Evolutionary conservation across 257 asterid species (phyloP).

Genomic region (Gentiana macrophylla): DNA sequence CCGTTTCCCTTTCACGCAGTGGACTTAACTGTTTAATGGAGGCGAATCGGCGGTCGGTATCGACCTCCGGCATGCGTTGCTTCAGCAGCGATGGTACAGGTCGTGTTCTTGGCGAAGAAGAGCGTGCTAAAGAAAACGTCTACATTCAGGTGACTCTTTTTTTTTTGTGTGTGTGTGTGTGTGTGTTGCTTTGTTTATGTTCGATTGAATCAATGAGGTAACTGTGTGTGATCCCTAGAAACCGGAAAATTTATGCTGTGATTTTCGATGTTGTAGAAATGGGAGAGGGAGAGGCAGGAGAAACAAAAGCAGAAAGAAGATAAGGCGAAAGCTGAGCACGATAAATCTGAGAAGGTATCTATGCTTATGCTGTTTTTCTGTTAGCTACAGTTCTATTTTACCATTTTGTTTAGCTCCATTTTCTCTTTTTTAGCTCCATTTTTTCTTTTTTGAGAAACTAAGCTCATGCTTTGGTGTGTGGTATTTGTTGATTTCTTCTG

Average conservation of each 20-base stretch:
- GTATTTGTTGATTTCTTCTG: too few relatives aligned
- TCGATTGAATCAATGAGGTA: too few relatives aligned
- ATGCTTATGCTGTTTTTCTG: background rate
- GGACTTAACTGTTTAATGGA: slow-evolving; percentile 28
- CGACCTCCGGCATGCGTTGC: slow-evolving; percentile 32
- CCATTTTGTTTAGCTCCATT: background rate
- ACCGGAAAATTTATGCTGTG: background rate
- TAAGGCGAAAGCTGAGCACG: slow-evolving; percentile 51
- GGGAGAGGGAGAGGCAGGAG: slow-evolving; percentile 63
- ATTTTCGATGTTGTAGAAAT: slow-evolving; percentile 64
- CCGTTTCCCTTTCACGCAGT: slow-evolving; percentile 21
- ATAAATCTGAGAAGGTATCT: slow-evolving; percentile 48
- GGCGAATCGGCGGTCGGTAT: slow-evolving; percentile 26
- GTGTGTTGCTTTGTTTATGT: background rate
- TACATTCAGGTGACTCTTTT: slow-evolving; percentile 41
- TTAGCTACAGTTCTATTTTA: background rate
- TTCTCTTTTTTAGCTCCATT: background rate
- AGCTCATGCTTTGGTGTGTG: too few relatives aligned
- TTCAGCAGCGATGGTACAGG: slow-evolving; percentile 55
- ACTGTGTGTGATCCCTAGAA: background rate
- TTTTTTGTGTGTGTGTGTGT: background rate
- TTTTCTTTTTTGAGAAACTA: too few relatives aligned
- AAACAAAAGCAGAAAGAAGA: slow-evolving; percentile 59
- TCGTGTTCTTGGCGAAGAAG: slow-evolving; percentile 74
- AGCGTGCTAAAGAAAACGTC: slow-evolving; percentile 73